Conservation (phyloP, 2,329 filamentous ascomycete species). For the Zasmidium cellare region DNA sequence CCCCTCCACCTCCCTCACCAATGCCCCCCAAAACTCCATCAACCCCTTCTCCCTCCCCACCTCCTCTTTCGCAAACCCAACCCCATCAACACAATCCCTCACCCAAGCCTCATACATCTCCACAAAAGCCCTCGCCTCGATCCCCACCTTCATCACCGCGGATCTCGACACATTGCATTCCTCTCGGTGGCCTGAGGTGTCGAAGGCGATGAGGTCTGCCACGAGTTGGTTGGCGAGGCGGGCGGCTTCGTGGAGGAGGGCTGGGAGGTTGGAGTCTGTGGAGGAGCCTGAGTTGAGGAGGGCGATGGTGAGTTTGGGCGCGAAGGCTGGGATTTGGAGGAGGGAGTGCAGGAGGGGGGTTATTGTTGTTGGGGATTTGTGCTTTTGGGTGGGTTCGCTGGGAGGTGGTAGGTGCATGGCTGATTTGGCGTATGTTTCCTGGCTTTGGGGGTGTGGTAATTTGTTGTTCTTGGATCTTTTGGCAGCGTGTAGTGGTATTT, state of each 20-base stretch:
- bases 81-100: neutral
- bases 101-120: neutral
- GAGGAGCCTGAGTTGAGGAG: neutral
- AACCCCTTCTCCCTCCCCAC: neutral
- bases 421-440: neutral
- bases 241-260: neutral
- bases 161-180: neutral
- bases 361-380: neutral
- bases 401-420: neutral
- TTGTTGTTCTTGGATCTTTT: too few species aligned
- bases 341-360: neutral
- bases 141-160: neutral
- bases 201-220: slow-evolving; percentile 4
- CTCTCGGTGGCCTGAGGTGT: neutral
- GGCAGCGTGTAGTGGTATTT: too few species aligned
- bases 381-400: neutral
- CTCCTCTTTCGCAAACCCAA: neutral
- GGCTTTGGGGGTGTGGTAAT: neutral
- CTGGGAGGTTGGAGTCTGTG: neutral
- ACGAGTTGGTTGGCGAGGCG: slow-evolving; percentile 2
- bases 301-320: neutral
- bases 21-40: neutral
- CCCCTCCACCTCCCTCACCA: neutral
- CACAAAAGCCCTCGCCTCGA: neutral
- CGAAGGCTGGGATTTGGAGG: neutral